Evolutionary conservation across 2,329 filamentous ascomycete genomes (phyloP).

Genomic region (Colletotrichum sp.): DNA sequence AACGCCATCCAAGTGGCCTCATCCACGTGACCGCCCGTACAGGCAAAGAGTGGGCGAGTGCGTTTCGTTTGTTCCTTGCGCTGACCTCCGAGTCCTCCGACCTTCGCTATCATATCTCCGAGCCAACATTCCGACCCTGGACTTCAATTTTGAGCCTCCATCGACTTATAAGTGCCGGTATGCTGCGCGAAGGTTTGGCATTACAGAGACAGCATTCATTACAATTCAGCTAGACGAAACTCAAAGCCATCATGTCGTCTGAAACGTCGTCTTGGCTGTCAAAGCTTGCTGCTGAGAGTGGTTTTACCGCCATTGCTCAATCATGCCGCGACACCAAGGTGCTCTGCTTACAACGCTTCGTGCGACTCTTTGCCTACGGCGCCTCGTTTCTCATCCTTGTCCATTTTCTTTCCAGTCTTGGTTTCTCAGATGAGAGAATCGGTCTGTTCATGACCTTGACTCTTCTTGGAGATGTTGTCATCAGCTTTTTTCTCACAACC

Average conservation of each 20-base stretch:
- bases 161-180: not conserved
- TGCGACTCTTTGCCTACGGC: conserved; percentile 69
- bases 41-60: not conserved
- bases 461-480: conserved; percentile 61
- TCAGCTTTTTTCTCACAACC: conserved; percentile 64
- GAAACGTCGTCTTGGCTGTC: not conserved
- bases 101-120: conserved; percentile 9
- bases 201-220: not conserved
- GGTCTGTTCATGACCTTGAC: conserved; percentile 73
- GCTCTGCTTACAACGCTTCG: conserved; percentile 62
- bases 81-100: not conserved
- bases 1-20: not conserved
- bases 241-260: not conserved
- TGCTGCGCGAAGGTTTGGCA: not conserved
- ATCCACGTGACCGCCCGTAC: not conserved
- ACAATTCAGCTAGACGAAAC: not conserved
- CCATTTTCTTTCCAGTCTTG: conserved; percentile 56
- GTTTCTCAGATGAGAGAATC: conserved; percentile 54
- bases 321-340: conserved; percentile 58
- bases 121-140: not conserved
- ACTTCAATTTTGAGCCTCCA: not conserved
- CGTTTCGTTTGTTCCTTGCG: not conserved
- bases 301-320: conserved; percentile 45
- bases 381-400: conserved; percentile 62
- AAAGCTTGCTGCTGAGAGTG: conserved; percentile 41